Conservation (phyloP, 345 rosid genomes). For the Trapa incisa region DNA sequence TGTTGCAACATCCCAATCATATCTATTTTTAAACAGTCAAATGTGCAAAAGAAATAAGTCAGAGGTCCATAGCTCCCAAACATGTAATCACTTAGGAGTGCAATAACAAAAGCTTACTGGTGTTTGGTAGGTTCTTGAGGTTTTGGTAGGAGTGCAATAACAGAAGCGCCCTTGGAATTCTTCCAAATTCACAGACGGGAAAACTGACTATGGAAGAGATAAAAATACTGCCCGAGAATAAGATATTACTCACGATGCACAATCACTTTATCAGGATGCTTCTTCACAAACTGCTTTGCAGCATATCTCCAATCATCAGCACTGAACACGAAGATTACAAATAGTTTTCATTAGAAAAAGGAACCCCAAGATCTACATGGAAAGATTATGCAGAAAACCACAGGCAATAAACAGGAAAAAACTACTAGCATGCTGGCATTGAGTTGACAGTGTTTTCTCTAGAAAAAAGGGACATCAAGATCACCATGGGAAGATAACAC, state of each 20-base stretch:
- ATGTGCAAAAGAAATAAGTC: neutral
- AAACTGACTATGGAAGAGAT: neutral
- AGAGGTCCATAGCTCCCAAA: neutral
- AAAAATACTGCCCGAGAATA: constrained; percentile 1
- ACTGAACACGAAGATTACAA: constrained; percentile 21
- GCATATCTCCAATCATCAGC: constrained; percentile 89
- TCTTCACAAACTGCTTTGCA: constrained; percentile 75
- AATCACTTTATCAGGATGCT: constrained; percentile 67
- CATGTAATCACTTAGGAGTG: neutral
- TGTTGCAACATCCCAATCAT: constrained; percentile 99
- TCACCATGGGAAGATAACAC: too few relatives aligned
- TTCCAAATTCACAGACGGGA: neutral
- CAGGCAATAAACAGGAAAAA: too few relatives aligned
- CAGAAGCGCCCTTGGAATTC: constrained; percentile 43
- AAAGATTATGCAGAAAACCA: neutral
- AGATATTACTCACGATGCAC: constrained; percentile 62
- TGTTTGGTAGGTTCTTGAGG: constrained; percentile 98
- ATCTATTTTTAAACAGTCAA: constrained; percentile 24
- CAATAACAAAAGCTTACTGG: constrained; percentile 32
- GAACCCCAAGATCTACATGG: neutral
- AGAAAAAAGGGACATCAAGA: too few relatives aligned
- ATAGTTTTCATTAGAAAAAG: neutral
- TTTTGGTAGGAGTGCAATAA: constrained; percentile 66
- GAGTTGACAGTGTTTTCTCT: too few relatives aligned
- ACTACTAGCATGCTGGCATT: too few relatives aligned